Conservation (phyloP, 192 early-diverging fungal species). For the Coemansia sp. region DNA sequence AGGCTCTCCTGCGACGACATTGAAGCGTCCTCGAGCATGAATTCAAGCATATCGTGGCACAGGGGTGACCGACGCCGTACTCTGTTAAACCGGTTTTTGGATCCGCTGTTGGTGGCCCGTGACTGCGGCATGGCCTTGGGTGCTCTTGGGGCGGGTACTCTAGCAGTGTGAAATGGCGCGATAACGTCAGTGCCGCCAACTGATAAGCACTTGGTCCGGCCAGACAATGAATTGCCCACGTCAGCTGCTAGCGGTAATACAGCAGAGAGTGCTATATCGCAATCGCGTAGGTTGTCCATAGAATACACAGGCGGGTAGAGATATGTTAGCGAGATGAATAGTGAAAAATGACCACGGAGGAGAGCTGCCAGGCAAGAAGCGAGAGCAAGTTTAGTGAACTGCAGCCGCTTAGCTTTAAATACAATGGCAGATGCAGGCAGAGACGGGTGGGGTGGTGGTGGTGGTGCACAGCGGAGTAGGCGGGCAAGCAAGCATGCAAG, state of each 20-base stretch:
- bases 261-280: background rate
- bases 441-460: too few species aligned
- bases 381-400: background rate
- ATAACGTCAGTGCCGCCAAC: slow-evolving; percentile 20
- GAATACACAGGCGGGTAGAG: background rate
- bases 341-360: background rate
- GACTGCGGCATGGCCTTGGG: slow-evolving; percentile 4
- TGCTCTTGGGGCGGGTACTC: slow-evolving; percentile 6
- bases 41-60: slow-evolving; percentile 49
- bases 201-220: background rate
- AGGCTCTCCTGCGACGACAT: slow-evolving; percentile 48
- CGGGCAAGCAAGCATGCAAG: background rate
- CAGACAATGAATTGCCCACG: background rate
- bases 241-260: background rate
- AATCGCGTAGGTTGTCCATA: background rate
- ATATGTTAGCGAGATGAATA: background rate
- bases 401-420: background rate
- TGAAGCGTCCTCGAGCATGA: slow-evolving; percentile 45
- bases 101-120: background rate
- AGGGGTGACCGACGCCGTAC: slow-evolving; percentile 50
- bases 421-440: background rate
- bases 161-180: slow-evolving; percentile 28
- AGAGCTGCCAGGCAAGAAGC: background rate
- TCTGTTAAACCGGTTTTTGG: slow-evolving; percentile 27
- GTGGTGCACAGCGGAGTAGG: background rate